A percentile compares a stretch with the other conserved stretches of the same genome.
phyloP scores from a whole-genome alignment of 2,329 filamentous ascomycete genomes.

The Sporothrix mexicana region DNA sequence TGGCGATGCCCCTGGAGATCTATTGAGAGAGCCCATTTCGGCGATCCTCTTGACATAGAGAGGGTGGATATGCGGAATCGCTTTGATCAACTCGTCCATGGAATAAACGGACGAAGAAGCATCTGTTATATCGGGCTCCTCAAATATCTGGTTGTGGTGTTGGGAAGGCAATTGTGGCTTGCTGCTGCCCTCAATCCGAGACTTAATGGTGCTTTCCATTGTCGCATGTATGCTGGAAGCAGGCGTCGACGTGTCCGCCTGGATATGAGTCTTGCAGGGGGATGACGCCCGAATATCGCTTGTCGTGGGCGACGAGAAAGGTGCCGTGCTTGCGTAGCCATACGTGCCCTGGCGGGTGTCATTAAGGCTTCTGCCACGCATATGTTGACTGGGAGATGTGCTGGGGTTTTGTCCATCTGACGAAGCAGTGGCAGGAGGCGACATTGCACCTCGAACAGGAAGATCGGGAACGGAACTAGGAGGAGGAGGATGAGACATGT shows the following conservation, averaged over 20 bases:
- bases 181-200: not conserved
- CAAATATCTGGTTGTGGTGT: not conserved
- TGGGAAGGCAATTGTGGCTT: not conserved
- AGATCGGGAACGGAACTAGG: not conserved
- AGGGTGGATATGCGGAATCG: conserved; percentile 40
- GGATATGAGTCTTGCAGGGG: not conserved
- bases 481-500: not conserved
- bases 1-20: conserved; percentile 18
- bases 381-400: not conserved
- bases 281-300: conserved; percentile 13
- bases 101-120: conserved; percentile 46
- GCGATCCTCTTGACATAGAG: conserved; percentile 39
- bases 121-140: conserved; percentile 33
- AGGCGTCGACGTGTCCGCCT: not conserved
- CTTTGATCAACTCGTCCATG: conserved; percentile 39
- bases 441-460: not conserved
- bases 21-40: conserved; percentile 27
- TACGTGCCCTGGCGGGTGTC: not conserved
- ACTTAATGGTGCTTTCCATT: not conserved
- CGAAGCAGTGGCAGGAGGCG: not conserved
- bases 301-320: conserved; percentile 6
- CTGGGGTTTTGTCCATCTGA: not conserved
- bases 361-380: not conserved
- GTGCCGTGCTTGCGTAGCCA: conserved; percentile 12
- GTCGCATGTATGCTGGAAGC: not conserved